These are phyloP conservation scores for Apiospora pterosperma DNA, from an alignment of 2,329 filamentous ascomycete species.

Conservation along the genomic window DNA sequence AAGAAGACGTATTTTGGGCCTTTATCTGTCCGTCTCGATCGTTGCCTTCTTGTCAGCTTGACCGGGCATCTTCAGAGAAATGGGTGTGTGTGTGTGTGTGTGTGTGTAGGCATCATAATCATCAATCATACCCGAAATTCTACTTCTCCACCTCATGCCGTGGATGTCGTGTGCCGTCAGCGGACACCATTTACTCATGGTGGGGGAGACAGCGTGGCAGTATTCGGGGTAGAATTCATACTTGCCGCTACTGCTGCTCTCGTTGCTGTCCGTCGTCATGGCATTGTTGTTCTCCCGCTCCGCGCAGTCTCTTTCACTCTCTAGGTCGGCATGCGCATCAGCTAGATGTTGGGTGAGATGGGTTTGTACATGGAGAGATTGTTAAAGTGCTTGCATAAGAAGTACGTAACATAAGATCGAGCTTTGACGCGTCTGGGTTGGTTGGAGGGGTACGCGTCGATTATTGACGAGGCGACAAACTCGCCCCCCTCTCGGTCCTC, in stretches of 20 bases:
- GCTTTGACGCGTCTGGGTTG: neutral
- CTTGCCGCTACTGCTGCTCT: slow-evolving; percentile 15
- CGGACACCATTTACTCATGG: slow-evolving; percentile 57
- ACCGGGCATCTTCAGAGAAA: neutral
- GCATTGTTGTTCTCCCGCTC: slow-evolving; percentile 30
- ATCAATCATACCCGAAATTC: slow-evolving; percentile 47
- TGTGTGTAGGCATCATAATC: no score
- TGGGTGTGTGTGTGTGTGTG: no score
- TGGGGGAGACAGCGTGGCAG: slow-evolving; percentile 61
- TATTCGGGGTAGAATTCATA: slow-evolving; percentile 53
- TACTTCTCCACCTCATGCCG: slow-evolving; percentile 41
- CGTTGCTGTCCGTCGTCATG: slow-evolving; percentile 48
- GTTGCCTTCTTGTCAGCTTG: neutral
- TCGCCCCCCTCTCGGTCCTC: no score
- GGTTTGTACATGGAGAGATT: neutral
- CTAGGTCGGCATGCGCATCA: neutral
- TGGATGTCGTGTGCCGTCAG: slow-evolving; percentile 50
- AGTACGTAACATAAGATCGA: no score
- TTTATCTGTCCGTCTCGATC: slow-evolving; percentile 11
- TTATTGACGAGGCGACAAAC: neutral
- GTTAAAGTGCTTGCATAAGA: neutral
- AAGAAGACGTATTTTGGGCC: slow-evolving; percentile 59
- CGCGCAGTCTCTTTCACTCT: neutral
- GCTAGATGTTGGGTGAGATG: no score
- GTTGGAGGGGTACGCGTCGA: neutral